A percentile compares a stretch with the other conserved stretches of the same genome.
These are phyloP conservation scores for Geranium incanum DNA, from an alignment of 441 rosid genomes.

Conservation along the genomic window DNA sequence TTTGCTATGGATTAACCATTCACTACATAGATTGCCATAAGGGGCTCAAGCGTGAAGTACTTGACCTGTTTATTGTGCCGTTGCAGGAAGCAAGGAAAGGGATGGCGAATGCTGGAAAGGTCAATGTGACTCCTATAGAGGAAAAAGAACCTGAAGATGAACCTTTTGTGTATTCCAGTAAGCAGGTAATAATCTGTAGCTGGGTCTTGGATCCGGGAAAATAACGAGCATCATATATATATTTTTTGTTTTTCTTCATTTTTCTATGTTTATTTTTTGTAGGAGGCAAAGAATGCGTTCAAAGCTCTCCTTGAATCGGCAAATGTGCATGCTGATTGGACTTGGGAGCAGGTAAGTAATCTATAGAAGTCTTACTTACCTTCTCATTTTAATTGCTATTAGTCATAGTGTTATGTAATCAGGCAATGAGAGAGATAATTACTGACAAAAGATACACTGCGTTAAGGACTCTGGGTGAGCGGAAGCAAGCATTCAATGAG, in stretches of 20 bases:
- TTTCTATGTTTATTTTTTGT: constrained; percentile 6
- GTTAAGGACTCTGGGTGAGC: constrained; percentile 84
- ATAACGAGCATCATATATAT: not conserved
- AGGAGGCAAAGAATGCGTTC: constrained; percentile 98
- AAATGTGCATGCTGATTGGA: constrained; percentile 90
- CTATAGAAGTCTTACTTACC: constrained; percentile 11
- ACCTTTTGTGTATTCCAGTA: constrained; percentile 63
- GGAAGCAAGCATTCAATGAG: constrained; percentile 98
- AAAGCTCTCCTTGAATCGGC: constrained; percentile 83
- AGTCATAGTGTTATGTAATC: constrained; percentile 26
- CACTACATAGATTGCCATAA: not conserved
- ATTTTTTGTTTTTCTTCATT: constrained; percentile 12
- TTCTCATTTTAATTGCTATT: constrained; percentile 16
- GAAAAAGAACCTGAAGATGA: constrained; percentile 70
- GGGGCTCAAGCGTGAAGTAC: not conserved
- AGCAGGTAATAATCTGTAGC: constrained; percentile 45
- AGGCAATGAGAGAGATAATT: constrained; percentile 84
- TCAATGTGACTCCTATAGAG: constrained; percentile 42
- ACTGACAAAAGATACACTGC: constrained; percentile 88
- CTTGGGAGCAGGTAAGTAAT: constrained; percentile 90
- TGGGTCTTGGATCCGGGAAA: constrained; percentile 15
- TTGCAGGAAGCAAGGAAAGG: constrained; percentile 65
- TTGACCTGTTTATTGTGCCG: constrained; percentile 11
- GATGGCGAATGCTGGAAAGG: constrained; percentile 41
- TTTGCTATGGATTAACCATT: not conserved